phyloP scores from a whole-genome alignment of 225 moss, liverwort and hornwort species.

The Climacium dendroides region DNA sequence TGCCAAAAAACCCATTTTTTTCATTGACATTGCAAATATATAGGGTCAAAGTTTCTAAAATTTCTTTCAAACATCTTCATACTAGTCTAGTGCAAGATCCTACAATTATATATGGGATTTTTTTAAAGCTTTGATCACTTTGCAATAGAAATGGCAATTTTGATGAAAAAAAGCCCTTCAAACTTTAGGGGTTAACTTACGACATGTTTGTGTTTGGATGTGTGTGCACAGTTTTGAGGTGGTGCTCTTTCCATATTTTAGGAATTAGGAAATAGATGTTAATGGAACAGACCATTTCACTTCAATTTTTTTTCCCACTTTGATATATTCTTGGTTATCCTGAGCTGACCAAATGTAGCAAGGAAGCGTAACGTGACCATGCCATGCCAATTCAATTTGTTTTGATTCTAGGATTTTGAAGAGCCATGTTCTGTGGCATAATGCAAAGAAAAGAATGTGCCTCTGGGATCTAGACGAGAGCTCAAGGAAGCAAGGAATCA shows the following conservation, averaged over 20 bases:
- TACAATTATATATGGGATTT: not conserved
- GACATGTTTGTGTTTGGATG: too few relatives aligned
- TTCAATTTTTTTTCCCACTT: not conserved
- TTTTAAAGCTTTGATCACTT: too few relatives aligned
- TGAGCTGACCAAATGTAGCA: not conserved
- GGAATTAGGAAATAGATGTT: too few relatives aligned
- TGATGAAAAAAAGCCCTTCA: too few relatives aligned
- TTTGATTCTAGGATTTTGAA: not conserved
- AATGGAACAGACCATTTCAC: not conserved
- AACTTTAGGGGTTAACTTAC: not conserved
- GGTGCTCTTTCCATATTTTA: not conserved
- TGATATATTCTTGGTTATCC: not conserved
- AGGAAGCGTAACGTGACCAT: not conserved
- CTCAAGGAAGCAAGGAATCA: too few relatives aligned
- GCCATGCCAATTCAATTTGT: not conserved
- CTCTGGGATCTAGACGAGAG: not conserved
- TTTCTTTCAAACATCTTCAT: not conserved
- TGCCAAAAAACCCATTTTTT: fast-evolving
- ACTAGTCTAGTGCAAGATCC: not conserved
- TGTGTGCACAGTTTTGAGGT: too few relatives aligned
- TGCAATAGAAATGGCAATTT: not conserved
- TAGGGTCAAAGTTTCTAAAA: fast-evolving
- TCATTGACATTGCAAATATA: not conserved
- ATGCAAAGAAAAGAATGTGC: not conserved
- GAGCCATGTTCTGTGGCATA: not conserved